A percentile compares a stretch with the other conserved stretches of the same genome.
Conservation (phyloP, 208 protist species). For the Trypanosoma platydactyli region DNA sequence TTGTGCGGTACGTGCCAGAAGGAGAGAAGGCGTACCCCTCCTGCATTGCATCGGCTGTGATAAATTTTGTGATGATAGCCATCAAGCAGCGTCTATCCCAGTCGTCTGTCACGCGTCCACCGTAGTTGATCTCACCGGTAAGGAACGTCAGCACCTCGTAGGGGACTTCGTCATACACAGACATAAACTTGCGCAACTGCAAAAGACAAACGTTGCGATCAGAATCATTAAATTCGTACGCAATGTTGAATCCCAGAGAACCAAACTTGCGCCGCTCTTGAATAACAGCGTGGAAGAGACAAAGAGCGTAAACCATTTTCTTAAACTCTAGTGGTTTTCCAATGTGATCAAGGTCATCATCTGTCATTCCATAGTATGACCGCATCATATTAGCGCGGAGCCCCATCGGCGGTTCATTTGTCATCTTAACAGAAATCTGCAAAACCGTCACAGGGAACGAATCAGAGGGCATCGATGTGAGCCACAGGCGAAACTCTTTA, state of each 20-base stretch:
- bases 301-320: slow-evolving; percentile 92
- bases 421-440: slow-evolving; percentile 98
- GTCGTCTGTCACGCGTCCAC: slow-evolving; percentile 97
- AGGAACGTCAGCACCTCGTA: slow-evolving; percentile 94
- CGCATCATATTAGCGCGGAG: slow-evolving; percentile 95
- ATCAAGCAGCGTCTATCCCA: slow-evolving; percentile 95
- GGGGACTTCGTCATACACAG: slow-evolving; percentile 91
- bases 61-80: slow-evolving; percentile 94
- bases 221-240: slow-evolving; percentile 96
- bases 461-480: slow-evolving; percentile 97
- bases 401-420: slow-evolving; percentile 98
- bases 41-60: slow-evolving; percentile 83
- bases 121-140: slow-evolving; percentile 96
- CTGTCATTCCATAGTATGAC: slow-evolving; percentile 92
- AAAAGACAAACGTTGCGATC: slow-evolving; percentile 93
- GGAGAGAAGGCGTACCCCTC: slow-evolving; percentile 91
- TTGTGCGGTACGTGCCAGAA: slow-evolving; percentile 87
- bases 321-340: slow-evolving; percentile 87
- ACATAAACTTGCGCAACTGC: slow-evolving; percentile 92
- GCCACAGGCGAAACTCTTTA: slow-evolving; percentile 97
- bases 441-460: slow-evolving; percentile 98
- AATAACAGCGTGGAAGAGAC: slow-evolving; percentile 94
- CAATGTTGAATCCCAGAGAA: slow-evolving; percentile 96
- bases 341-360: slow-evolving; percentile 84
- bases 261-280: slow-evolving; percentile 95